Base-by-base conservation (phyloP, 2,329 filamentous ascomycete species). In the Calonectria pseudoturangicola region DNA sequence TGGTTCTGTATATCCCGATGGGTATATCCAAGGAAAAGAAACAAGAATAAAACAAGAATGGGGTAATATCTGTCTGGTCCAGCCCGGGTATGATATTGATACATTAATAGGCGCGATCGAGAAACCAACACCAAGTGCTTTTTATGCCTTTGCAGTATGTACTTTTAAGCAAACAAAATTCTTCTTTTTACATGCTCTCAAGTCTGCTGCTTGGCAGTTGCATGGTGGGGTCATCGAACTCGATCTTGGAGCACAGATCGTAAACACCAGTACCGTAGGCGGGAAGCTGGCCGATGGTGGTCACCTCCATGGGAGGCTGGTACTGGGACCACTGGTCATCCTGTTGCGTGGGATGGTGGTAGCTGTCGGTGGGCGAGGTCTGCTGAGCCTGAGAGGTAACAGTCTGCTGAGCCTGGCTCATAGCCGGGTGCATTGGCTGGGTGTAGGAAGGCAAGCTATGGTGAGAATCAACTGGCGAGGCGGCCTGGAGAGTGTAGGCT, bases 151-250 rank as follows among this genome's bases (percentile, higher is more conserved):
- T 16, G 25, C 15, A 30, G 36, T 60, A 60, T 60, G 41, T 21
- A 60, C 36, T 60, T 13, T 68, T 27, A 70, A 51, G 54, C 33
- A 41, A 60, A n/a, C 16, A 27, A n/a, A 21, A 21, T 21, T 21
- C 21, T 21, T 30, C 48, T 25, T 30, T n/a, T 86, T 83, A 92
- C 83, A 92, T 85, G 72, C 84, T 88, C 75, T 90, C 89, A 74
- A 92, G 88, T 64, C 90, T 85, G 50, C 86, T 88, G 79, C 89
- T 91, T 13, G 90, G 91, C 82, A 92, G 86, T 81, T 91, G 90
- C 83, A 92, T 87, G 12, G 87, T 85, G 25, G 88, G 86, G 73
- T 92, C 90, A 48, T 90, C 89, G 70, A 87, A 91, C 75, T 92
- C 90, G 28, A 90, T 82, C 83, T 92, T 92, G 50, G 86, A 85